Evolutionary conservation across 495 filamentous ascomycete genomes (phyloP).

Genomic region (Annulohypoxylon bovei): DNA sequence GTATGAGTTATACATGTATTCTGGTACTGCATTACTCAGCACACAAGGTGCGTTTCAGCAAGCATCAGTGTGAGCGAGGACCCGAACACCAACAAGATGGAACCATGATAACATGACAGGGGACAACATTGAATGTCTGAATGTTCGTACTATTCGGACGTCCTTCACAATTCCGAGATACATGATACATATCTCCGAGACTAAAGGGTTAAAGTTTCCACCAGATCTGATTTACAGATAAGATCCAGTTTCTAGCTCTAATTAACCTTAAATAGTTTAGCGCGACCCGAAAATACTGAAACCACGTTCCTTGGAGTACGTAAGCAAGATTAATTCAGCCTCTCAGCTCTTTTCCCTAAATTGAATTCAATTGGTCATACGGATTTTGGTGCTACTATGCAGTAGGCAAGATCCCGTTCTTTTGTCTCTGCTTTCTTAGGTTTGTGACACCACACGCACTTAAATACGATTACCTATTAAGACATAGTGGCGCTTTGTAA

Average conservation of each 20-base stretch:
- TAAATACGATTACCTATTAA: background rate
- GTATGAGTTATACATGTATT: background rate
- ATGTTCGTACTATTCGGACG: background rate
- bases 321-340: background rate
- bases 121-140: background rate
- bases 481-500: conserved; percentile 11
- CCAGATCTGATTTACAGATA: conserved; percentile 17
- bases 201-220: background rate
- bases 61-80: background rate
- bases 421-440: background rate
- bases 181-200: conserved; percentile 9
- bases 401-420: background rate
- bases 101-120: background rate
- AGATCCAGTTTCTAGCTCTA: conserved; percentile 14
- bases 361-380: background rate
- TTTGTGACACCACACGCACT: background rate
- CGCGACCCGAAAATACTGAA: background rate
- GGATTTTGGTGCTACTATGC: background rate
- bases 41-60: background rate
- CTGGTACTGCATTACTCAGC: background rate
- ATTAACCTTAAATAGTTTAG: conserved; percentile 3
- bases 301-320: background rate
- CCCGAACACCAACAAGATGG: background rate
- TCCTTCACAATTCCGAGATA: conserved; percentile 2
- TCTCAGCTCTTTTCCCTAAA: background rate